phyloP scores from a whole-genome alignment of 2,329 filamentous ascomycete genomes.

The Coniosporium tulheliwenetii region DNA sequence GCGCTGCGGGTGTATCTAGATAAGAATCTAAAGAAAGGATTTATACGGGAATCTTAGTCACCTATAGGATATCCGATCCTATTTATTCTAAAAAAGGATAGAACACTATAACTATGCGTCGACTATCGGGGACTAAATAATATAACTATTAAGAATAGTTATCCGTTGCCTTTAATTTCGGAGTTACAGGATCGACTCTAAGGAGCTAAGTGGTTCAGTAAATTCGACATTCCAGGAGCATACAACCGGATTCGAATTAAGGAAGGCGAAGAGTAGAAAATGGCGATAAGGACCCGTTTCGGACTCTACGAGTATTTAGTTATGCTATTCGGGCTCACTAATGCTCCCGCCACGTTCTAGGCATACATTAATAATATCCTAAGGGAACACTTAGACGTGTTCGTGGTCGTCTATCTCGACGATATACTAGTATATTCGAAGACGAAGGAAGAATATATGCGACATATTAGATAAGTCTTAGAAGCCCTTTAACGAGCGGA shows the following conservation, averaged over 20 bases:
- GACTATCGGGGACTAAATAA: slow-evolving; percentile 12
- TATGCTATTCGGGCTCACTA: slow-evolving; percentile 10
- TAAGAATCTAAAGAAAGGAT: too few relatives aligned
- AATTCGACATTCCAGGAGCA: slow-evolving; percentile 7
- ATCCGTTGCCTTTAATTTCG: slow-evolving; percentile 10
- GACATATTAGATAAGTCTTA: slow-evolving; percentile 7
- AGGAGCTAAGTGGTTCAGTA: slow-evolving; percentile 7
- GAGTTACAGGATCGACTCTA: slow-evolving; percentile 7
- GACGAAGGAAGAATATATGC: slow-evolving; percentile 1
- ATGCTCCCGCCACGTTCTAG: slow-evolving; percentile 2
- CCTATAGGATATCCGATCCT: slow-evolving; percentile 4
- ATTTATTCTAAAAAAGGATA: slow-evolving; percentile 11
- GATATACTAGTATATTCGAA: neutral
- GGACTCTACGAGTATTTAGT: slow-evolving; percentile 19
- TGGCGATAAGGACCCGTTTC: slow-evolving; percentile 16
- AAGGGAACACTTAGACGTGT: slow-evolving; percentile 7
- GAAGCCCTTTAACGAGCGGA: neutral
- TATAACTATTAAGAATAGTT: slow-evolving; percentile 12
- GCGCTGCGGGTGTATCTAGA: too few relatives aligned
- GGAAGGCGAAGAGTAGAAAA: slow-evolving; percentile 18
- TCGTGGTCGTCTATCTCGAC: neutral
- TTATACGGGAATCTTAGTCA: too few relatives aligned
- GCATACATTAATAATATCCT: slow-evolving; percentile 9
- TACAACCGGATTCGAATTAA: slow-evolving; percentile 19
- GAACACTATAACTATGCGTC: slow-evolving; percentile 7